Conservation (phyloP, 176 grass and related monocot species). For the Secale cereale region DNA sequence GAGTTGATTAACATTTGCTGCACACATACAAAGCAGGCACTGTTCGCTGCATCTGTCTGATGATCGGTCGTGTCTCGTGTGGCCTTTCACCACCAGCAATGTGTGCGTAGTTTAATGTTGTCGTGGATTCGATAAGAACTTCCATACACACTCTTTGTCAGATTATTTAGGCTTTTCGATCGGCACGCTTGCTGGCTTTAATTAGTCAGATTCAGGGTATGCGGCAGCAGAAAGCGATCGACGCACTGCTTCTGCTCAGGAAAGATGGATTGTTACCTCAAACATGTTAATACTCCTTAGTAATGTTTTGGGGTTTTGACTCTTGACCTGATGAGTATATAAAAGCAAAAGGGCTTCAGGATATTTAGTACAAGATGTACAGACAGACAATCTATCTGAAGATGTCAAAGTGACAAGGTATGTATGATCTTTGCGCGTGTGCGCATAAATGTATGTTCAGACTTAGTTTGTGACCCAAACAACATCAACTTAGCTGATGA, state of each 20-base stretch:
- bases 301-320: neutral
- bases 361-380: neutral
- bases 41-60: conserved; percentile 35
- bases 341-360: neutral
- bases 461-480: neutral
- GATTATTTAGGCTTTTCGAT: neutral
- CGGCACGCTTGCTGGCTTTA: neutral
- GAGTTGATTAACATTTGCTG: neutral
- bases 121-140: conserved; percentile 25
- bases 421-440: neutral
- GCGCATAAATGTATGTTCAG: neutral
- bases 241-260: neutral
- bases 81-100: conserved; percentile 24
- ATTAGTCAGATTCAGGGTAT: neutral
- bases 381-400: neutral
- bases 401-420: neutral
- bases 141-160: neutral
- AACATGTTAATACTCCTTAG: neutral
- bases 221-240: neutral
- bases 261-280: neutral
- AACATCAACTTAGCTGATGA: neutral
- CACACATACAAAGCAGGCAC: neutral
- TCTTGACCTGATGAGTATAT: conserved; percentile 12
- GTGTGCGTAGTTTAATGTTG: conserved; percentile 28
- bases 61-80: neutral